Evolutionary conservation across 345 rosid species (phyloP).

Genomic region (Lumnitzera littorea): DNA sequence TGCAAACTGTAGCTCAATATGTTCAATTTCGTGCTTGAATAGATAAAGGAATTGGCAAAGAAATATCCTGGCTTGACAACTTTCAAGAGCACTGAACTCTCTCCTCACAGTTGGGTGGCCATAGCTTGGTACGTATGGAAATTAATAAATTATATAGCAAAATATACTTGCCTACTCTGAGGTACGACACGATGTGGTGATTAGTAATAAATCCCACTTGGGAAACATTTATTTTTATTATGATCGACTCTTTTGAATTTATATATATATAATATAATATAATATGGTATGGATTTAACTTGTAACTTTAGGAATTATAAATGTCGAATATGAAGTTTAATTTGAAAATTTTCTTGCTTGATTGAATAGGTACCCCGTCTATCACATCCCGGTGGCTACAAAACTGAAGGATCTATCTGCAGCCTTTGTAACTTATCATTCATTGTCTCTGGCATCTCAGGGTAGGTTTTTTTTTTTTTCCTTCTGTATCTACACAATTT

Average conservation of each 20-base stretch:
- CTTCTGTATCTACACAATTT: not conserved
- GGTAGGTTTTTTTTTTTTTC: conserved; percentile 14
- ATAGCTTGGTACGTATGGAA: conserved; percentile 27
- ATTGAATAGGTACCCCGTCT: conserved; percentile 36
- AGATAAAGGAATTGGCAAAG: conserved; percentile 21
- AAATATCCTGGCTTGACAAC: conserved; percentile 13
- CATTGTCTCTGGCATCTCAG: conserved; percentile 17
- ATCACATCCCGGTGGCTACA: conserved; percentile 22
- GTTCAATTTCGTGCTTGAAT: not conserved
- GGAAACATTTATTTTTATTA: too few relatives aligned
- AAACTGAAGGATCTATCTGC: conserved; percentile 25
- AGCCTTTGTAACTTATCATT: conserved; percentile 40
- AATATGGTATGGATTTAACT: not conserved
- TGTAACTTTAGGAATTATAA: too few relatives aligned
- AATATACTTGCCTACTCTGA: too few relatives aligned
- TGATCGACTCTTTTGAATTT: too few relatives aligned
- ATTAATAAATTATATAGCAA: not conserved
- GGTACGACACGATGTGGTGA: too few relatives aligned
- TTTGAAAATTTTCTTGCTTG: not conserved
- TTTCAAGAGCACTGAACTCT: conserved; percentile 20
- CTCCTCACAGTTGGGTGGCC: conserved; percentile 32
- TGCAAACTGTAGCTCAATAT: not conserved
- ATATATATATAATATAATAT: not conserved
- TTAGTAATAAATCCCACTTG: too few relatives aligned
- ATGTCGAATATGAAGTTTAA: conserved; percentile 3